These are phyloP conservation scores for Neoboletus magnificus DNA, from an alignment of 768 basidiomycete genomes.

Conservation along the genomic window DNA sequence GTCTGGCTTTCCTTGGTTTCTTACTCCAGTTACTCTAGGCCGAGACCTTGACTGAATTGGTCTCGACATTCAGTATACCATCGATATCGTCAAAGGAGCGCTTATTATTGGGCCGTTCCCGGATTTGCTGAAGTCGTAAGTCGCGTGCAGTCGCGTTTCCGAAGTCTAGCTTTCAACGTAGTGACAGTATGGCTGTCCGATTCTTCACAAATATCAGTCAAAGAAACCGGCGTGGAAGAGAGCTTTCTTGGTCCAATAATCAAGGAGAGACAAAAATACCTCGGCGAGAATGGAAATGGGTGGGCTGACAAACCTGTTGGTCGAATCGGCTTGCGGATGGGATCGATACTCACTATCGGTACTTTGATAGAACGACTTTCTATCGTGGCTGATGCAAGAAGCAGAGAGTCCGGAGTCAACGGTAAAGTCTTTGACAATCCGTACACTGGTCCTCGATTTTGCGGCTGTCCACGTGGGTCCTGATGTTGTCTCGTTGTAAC, in stretches of 20 bases:
- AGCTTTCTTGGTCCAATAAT: slow-evolving; percentile 29
- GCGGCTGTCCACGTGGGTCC: background rate
- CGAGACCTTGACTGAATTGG: slow-evolving; percentile 36
- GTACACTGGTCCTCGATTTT: background rate
- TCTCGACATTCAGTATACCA: slow-evolving; percentile 30
- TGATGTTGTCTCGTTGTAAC: background rate
- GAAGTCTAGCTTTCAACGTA: background rate
- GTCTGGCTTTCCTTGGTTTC: background rate
- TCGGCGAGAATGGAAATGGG: slow-evolving; percentile 20
- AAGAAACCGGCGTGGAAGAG: slow-evolving; percentile 3
- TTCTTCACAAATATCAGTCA: slow-evolving; percentile 5
- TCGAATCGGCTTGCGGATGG: background rate
- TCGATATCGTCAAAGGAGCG: slow-evolving; percentile 22
- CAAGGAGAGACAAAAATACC: slow-evolving; percentile 23
- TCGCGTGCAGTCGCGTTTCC: background rate
- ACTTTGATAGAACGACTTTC: slow-evolving; percentile 26
- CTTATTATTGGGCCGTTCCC: slow-evolving; percentile 31
- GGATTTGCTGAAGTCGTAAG: background rate
- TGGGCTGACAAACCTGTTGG: slow-evolving; percentile 33
- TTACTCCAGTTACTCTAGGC: slow-evolving; percentile 28
- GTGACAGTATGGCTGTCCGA: background rate
- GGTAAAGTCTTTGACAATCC: slow-evolving; percentile 17
- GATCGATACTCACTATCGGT: background rate
- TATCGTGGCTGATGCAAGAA: slow-evolving; percentile 32
- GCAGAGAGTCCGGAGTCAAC: slow-evolving; percentile 15